Conservation (phyloP, 2,329 filamentous ascomycete genomes). For the Fusarium beomiforme region DNA sequence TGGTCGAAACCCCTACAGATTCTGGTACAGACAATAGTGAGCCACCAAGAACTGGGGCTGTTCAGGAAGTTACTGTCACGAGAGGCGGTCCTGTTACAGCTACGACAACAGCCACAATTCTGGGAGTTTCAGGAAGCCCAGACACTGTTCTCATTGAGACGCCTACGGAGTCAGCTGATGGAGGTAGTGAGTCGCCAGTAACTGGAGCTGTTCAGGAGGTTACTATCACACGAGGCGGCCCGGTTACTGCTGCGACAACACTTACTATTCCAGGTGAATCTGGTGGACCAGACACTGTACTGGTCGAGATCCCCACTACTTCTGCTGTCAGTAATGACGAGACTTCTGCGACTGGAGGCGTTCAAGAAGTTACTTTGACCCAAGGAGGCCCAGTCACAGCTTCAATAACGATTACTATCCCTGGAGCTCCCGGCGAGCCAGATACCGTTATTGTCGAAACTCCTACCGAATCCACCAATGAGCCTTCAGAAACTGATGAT, state of each 20-base stretch:
- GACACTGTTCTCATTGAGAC: conserved; percentile 11
- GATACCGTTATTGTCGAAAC: conserved; percentile 1
- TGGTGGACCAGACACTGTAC: not conserved
- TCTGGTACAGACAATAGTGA: accelerated
- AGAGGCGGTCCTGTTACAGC: not conserved
- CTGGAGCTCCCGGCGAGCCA: not conserved
- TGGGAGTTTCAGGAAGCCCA: not conserved
- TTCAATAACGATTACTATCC: not conserved
- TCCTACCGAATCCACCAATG: not conserved
- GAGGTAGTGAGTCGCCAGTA: not conserved
- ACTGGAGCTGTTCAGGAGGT: not conserved
- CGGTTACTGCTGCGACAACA: not conserved
- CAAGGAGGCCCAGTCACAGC: not conserved
- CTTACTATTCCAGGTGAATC: not conserved
- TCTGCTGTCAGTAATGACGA: accelerated
- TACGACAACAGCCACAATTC: not conserved
- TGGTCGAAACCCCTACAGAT: not conserved
- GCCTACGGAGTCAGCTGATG: not conserved
- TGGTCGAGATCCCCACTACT: not conserved
- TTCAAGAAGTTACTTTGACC: not conserved
- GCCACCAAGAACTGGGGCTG: not conserved
- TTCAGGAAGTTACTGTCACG: not conserved
- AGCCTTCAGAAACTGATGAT: not conserved
- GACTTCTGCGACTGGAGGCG: not conserved
- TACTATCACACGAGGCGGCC: not conserved